Percentiles rank a stretch among this genome's conserved stretches.
Evolutionary conservation across 1,284 basidiomycete genomes (phyloP).

Genomic region (Trametes pubescens): DNA sequence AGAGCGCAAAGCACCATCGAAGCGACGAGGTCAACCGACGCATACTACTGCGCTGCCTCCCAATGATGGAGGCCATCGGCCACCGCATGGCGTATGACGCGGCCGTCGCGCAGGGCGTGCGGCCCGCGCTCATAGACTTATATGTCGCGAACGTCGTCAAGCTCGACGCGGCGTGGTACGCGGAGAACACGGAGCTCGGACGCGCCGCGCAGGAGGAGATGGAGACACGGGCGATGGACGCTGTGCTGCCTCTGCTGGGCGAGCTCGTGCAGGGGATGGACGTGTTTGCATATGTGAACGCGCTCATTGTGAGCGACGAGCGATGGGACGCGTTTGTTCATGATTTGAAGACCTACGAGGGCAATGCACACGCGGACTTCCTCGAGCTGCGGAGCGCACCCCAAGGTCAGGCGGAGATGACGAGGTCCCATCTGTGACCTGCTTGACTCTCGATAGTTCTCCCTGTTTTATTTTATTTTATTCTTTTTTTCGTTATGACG

Average conservation of each 20-base stretch:
- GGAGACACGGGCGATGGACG: constrained; percentile 42
- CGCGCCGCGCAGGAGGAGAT: constrained; percentile 35
- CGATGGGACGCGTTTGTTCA: constrained; percentile 45
- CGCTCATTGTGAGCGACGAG: constrained; percentile 47
- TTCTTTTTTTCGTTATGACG: no score
- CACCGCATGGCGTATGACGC: constrained; percentile 59
- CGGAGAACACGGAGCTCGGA: constrained; percentile 43
- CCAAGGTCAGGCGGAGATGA: constrained; percentile 24
- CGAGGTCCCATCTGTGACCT: constrained; percentile 35
- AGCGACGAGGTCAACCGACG: constrained; percentile 42
- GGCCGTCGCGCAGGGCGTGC: constrained; percentile 44
- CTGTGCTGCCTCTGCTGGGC: constrained; percentile 41
- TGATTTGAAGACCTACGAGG: constrained; percentile 30
- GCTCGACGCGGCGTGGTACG: constrained; percentile 51
- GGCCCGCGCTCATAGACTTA: constrained; percentile 42
- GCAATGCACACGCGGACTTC: constrained; percentile 28
- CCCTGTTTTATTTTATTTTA: no score
- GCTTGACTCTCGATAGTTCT: no score
- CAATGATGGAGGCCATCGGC: constrained; percentile 52
- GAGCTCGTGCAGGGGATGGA: constrained; percentile 43
- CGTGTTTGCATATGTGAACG: constrained; percentile 45
- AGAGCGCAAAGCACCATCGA: constrained; percentile 40
- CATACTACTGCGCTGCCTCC: constrained; percentile 49
- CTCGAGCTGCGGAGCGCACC: constrained; percentile 14
- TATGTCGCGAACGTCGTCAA: constrained; percentile 45